Percentiles rank a stretch among this genome's conserved stretches.
phyloP scores from a whole-genome alignment of 2,329 filamentous ascomycete species.

The Paecilomyces formosus region DNA sequence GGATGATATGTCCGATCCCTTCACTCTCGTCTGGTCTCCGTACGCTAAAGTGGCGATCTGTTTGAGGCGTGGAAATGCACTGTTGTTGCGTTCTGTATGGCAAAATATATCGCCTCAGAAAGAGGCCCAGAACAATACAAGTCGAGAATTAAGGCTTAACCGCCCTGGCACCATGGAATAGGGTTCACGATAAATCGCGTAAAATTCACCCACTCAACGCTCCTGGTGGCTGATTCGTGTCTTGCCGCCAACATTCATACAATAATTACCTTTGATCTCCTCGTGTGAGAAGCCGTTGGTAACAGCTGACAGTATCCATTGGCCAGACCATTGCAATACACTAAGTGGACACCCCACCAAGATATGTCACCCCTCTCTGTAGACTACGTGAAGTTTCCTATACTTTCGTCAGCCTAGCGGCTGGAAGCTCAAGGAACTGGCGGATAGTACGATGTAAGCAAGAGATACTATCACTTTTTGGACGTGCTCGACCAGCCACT shows the following conservation, averaged over 20 bases:
- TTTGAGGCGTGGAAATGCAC: not conserved
- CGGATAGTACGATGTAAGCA: not conserved
- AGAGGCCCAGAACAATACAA: conserved; percentile 5
- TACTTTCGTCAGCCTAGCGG: not conserved
- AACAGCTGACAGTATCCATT: not conserved
- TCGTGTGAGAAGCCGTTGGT: not conserved
- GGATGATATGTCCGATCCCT: not conserved
- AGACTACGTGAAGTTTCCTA: not conserved
- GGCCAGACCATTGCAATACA: not conserved
- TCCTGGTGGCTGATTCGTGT: not conserved
- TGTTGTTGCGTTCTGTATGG: not conserved
- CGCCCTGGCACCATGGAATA: conserved; percentile 1
- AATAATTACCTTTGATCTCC: conserved; percentile 6
- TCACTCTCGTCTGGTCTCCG: not conserved
- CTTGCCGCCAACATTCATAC: not conserved
- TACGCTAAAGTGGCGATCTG: not conserved
- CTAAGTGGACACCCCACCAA: not conserved
- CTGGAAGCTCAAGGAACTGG: not conserved
- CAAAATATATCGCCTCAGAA: not conserved
- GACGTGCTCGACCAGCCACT: not conserved
- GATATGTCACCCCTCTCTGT: not conserved
- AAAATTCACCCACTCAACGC: conserved; percentile 12
- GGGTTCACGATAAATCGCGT: conserved; percentile 4
- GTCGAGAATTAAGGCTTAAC: conserved; percentile 11
- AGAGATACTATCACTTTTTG: not conserved